A percentile compares a stretch with the other conserved stretches of the same genome.
These are phyloP conservation scores for Pestalotiopsis sp. DNA, from an alignment of 2,329 filamentous ascomycete genomes.

Conservation along the genomic window DNA sequence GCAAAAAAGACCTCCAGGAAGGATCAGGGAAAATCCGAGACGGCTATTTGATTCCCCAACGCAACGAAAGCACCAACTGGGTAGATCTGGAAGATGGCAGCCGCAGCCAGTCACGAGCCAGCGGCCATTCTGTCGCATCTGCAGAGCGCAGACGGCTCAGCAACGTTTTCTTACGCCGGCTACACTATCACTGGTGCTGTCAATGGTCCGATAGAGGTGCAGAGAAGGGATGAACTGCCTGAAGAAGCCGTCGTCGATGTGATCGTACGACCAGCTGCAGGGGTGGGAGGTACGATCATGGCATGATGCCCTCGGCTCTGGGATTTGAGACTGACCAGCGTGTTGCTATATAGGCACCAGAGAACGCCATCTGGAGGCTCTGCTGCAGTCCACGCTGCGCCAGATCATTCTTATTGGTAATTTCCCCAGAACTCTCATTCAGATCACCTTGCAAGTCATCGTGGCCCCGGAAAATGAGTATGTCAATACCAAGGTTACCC, in stretches of 20 bases:
- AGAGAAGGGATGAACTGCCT: constrained; percentile 84
- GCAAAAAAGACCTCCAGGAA: not conserved
- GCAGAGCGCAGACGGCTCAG: constrained; percentile 77
- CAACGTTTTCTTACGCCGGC: constrained; percentile 73
- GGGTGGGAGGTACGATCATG: constrained; percentile 70
- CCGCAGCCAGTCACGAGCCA: constrained; percentile 47
- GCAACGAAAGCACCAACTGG: not conserved
- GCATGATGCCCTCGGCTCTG: constrained; percentile 13
- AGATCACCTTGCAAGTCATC: constrained; percentile 79
- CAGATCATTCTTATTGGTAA: constrained; percentile 75
- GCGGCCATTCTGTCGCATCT: constrained; percentile 61
- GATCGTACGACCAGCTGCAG: constrained; percentile 81
- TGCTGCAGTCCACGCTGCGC: constrained; percentile 72
- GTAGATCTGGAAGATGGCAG: constrained; percentile 36
- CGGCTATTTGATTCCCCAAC: not conserved
- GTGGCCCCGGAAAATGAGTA: constrained; percentile 70
- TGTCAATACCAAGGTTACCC: constrained; percentile 60
- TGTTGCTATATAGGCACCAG: constrained; percentile 57
- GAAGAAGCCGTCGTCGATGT: constrained; percentile 92
- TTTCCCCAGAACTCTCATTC: constrained; percentile 77
- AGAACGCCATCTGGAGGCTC: constrained; percentile 80
- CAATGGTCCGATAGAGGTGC: constrained; percentile 91
- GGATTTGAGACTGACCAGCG: constrained; percentile 19
- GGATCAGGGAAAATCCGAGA: not conserved
- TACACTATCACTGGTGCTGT: constrained; percentile 84